Evolutionary conservation across 768 basidiomycete genomes (phyloP).

Genomic region (Pluteus cervinus): DNA sequence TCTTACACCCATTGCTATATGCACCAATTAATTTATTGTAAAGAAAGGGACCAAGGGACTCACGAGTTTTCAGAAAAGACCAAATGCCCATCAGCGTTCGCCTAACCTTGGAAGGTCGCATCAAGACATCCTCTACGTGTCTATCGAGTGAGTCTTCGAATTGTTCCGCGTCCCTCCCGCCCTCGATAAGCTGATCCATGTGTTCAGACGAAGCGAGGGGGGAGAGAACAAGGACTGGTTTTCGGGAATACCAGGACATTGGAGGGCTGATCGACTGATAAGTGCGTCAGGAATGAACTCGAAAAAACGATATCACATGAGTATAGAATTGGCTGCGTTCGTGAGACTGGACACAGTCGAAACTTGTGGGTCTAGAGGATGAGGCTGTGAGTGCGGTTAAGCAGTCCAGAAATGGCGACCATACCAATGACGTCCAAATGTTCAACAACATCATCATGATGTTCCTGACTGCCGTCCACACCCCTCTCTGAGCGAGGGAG

Average conservation of each 20-base stretch:
- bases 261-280: conserved; percentile 51
- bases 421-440: conserved; percentile 76
- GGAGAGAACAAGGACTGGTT: conserved; percentile 59
- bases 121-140: conserved; percentile 74
- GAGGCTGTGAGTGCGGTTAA: conserved; percentile 3
- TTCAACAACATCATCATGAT: conserved; percentile 79
- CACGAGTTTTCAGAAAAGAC: conserved; percentile 82
- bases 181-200: conserved; percentile 17
- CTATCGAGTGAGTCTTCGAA: conserved; percentile 52
- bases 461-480: conserved; percentile 23
- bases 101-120: conserved; percentile 49
- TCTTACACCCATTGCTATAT: conserved; percentile 62
- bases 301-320: too few species aligned
- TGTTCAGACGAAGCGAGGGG: too few species aligned
- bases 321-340: conserved; percentile 74
- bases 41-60: conserved; percentile 16
- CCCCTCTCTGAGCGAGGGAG: conserved; percentile 19
- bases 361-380: conserved; percentile 57
- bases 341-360: conserved; percentile 69
- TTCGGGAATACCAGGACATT: conserved; percentile 60
- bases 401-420: conserved; percentile 9
- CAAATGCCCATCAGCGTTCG: conserved; percentile 66
- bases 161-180: conserved; percentile 23
- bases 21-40: conserved; percentile 1
- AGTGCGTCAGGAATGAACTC: too few species aligned